Evolutionary conservation across 75 land plant genomes (phyloP).

Genomic region (Pinus albicaulis): DNA sequence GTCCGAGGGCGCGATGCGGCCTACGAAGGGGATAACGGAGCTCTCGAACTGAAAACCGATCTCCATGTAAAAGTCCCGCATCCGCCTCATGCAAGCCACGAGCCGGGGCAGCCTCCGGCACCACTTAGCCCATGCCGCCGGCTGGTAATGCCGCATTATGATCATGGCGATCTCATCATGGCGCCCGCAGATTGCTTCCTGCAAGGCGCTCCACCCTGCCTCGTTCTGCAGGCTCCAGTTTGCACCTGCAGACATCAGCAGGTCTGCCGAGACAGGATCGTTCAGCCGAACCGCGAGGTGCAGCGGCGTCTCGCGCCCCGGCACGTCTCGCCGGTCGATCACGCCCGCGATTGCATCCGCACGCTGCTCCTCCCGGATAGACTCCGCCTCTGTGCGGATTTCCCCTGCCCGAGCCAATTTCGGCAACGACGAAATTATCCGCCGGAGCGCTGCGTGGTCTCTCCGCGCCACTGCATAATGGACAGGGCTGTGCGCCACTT

Average conservation of each 20-base stretch:
- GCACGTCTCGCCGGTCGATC: slow-evolving; percentile 58
- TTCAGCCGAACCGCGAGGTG: slow-evolving; percentile 54
- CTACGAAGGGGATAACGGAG: slow-evolving; percentile 62
- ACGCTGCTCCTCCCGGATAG: slow-evolving; percentile 33
- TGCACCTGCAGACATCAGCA: slow-evolving; percentile 59
- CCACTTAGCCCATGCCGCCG: slow-evolving; percentile 62
- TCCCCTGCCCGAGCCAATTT: slow-evolving; percentile 37
- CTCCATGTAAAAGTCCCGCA: slow-evolving; percentile 68
- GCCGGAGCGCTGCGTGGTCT: slow-evolving; percentile 36
- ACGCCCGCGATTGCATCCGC: slow-evolving; percentile 48
- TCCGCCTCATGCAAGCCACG: slow-evolving; percentile 34
- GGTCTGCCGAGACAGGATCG: slow-evolving; percentile 38
- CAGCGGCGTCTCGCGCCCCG: slow-evolving; percentile 45
- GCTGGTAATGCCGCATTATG: slow-evolving; percentile 57
- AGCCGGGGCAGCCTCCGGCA: slow-evolving; percentile 44
- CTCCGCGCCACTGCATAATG: slow-evolving; percentile 43
- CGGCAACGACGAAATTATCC: slow-evolving; percentile 34
- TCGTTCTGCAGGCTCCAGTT: slow-evolving; percentile 67
- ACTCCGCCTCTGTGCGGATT: slow-evolving; percentile 43
- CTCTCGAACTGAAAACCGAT: slow-evolving; percentile 65
- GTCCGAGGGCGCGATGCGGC: slow-evolving; percentile 61
- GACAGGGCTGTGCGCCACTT: slow-evolving; percentile 49
- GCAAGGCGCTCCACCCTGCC: slow-evolving; percentile 57
- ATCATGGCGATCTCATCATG: slow-evolving; percentile 39
- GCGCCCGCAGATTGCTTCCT: slow-evolving; percentile 58